Evolutionary conservation across 2,329 filamentous ascomycete genomes (phyloP).

Genomic region (Malbranchea zuffiana): DNA sequence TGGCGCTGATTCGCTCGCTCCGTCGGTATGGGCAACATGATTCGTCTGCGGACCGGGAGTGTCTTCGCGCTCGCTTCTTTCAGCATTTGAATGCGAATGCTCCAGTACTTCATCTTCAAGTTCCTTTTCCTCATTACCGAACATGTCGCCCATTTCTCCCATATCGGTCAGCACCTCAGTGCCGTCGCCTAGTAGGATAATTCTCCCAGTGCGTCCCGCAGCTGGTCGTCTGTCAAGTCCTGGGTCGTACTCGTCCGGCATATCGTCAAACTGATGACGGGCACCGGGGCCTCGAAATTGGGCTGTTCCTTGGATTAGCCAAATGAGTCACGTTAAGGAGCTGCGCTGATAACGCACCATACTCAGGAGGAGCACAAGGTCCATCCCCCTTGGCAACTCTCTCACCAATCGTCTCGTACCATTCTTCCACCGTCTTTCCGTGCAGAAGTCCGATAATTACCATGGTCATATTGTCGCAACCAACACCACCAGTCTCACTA

Average conservation of each 20-base stretch:
- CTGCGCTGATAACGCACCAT: conserved; percentile 60
- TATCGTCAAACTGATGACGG: conserved; percentile 73
- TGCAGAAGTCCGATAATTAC: conserved; percentile 76
- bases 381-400: conserved; percentile 94
- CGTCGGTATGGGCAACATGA: conserved; percentile 18
- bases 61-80: conserved; percentile 39
- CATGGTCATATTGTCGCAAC: conserved; percentile 99
- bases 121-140: conserved; percentile 67
- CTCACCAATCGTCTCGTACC: conserved; percentile 92
- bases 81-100: conserved; percentile 31
- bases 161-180: conserved; percentile 84
- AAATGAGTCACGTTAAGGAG: not conserved
- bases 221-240: conserved; percentile 43
- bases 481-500: conserved; percentile 93
- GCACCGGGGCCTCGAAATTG: conserved; percentile 76
- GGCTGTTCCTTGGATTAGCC: conserved; percentile 40
- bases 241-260: conserved; percentile 47
- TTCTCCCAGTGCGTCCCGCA: conserved; percentile 64
- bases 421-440: conserved; percentile 90
- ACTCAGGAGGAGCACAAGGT: conserved; percentile 96
- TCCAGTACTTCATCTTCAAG: conserved; percentile 44
- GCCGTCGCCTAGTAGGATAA: conserved; percentile 91
- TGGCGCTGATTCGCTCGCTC: conserved; percentile 17
- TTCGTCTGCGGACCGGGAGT: conserved; percentile 41
- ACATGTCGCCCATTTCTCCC: conserved; percentile 88